Conservation (phyloP, 345 rosid species). For the Microcos paniculata region DNA sequence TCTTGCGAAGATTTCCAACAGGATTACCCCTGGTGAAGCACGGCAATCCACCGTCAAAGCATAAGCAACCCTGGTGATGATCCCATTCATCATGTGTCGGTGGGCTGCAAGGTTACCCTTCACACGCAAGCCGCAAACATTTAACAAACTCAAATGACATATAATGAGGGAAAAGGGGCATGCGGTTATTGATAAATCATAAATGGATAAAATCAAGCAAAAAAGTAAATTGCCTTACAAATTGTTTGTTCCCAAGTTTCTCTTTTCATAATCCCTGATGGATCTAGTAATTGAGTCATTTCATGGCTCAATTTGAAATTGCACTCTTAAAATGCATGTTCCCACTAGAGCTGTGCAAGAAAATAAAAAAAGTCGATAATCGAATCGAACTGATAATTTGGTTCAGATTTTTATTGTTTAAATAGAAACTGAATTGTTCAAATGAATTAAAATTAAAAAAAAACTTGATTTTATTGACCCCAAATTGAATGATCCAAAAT, state of each 20-base stretch:
- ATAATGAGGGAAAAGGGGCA: background rate
- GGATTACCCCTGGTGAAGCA: constrained; percentile 98
- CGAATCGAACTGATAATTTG: no score
- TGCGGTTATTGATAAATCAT: background rate
- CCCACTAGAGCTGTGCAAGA: no score
- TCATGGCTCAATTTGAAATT: constrained; percentile 97
- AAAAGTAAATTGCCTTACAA: constrained; percentile 55
- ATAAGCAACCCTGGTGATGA: constrained; percentile 78
- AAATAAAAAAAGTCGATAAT: no score
- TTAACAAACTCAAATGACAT: background rate
- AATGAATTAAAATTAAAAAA: no score
- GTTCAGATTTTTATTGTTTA: no score
- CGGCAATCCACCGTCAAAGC: constrained; percentile 97
- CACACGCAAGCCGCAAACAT: constrained; percentile 62
- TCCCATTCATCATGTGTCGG: constrained; percentile 87
- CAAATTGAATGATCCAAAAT: no score
- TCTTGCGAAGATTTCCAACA: constrained; percentile 91
- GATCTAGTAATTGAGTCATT: constrained; percentile 96
- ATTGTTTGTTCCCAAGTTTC: constrained; percentile 80
- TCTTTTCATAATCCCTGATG: constrained; percentile 91
- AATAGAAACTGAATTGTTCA: no score
- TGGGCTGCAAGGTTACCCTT: constrained; percentile 91
- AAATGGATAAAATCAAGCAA: background rate
- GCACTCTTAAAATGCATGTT: constrained; percentile 98
- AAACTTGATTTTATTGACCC: no score